phyloP scores from a whole-genome alignment of 768 basidiomycete genomes.

The Lyophyllum atratum region DNA sequence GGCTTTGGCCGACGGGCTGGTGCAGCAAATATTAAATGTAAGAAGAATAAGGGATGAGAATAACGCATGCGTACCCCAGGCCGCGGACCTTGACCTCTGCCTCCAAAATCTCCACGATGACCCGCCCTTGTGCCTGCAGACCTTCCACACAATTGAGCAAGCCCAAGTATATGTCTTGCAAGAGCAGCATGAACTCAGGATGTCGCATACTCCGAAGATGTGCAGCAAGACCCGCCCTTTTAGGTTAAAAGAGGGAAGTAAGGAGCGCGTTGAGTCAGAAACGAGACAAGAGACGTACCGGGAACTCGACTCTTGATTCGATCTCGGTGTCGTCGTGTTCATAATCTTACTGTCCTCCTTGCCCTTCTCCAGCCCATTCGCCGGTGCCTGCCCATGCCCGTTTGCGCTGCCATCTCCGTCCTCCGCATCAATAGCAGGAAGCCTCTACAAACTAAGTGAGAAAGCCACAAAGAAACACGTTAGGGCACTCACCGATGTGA shows the following conservation, averaged over 20 bases:
- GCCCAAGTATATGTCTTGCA: constrained; percentile 59
- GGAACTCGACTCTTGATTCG: constrained; percentile 14
- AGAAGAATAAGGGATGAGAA: background rate
- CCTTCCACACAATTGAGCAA: constrained; percentile 70
- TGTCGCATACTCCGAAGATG: constrained; percentile 71
- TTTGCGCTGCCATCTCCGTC: constrained; percentile 24
- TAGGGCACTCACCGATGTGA: constrained; percentile 55
- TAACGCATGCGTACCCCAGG: background rate
- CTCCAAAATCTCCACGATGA: constrained; percentile 61
- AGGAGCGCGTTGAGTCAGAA: background rate
- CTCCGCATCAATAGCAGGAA: constrained; percentile 60
- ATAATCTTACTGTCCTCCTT: background rate
- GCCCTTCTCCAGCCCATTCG: constrained; percentile 30
- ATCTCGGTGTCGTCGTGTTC: constrained; percentile 1
- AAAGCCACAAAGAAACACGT: constrained; percentile 8
- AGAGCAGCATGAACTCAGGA: constrained; percentile 61
- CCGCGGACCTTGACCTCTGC: constrained; percentile 20
- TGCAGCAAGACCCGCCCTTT: constrained; percentile 19
- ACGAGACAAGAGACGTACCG: background rate
- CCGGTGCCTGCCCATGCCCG: background rate
- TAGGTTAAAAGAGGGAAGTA: background rate
- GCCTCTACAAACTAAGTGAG: constrained; percentile 40
- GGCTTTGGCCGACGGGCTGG: constrained; percentile 1
- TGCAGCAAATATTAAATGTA: background rate
- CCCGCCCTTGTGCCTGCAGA: constrained; percentile 57